A percentile compares a stretch with the other conserved stretches of the same genome.
These are phyloP conservation scores for Bromus sterilis DNA, from an alignment of 176 grass and related monocot genomes.

Conservation along the genomic window DNA sequence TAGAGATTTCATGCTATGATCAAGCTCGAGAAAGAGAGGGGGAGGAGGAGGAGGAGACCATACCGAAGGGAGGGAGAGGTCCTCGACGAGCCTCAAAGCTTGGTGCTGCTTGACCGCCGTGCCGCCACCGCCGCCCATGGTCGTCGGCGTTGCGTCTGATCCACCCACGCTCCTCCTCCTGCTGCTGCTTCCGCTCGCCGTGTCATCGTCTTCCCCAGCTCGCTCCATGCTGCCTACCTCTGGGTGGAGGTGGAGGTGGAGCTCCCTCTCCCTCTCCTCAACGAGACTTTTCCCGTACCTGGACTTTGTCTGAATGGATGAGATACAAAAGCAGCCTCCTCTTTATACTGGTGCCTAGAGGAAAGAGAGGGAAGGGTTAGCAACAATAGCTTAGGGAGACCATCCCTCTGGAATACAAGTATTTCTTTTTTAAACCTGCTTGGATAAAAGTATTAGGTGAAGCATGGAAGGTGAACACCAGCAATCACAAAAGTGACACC, in stretches of 20 bases:
- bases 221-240: constrained; percentile 19
- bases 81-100: constrained; percentile 65
- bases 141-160: constrained; percentile 7
- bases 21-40: not conserved
- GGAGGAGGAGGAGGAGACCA: constrained; percentile 18
- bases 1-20: not conserved
- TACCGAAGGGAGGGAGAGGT: constrained; percentile 84
- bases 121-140: constrained; percentile 21
- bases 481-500: constrained; percentile 10
- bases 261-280: not conserved
- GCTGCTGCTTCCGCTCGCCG: not conserved
- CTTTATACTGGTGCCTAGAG: constrained; percentile 12
- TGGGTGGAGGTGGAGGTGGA: not conserved
- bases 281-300: not conserved
- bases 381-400: constrained; percentile 7
- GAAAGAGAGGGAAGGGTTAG: not conserved
- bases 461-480: constrained; percentile 16
- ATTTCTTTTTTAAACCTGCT: not conserved
- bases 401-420: constrained; percentile 5
- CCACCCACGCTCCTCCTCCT: constrained; percentile 8
- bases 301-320: constrained; percentile 6
- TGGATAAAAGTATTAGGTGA: constrained; percentile 22
- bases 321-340: not conserved
- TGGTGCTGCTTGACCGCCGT: constrained; percentile 40
- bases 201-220: constrained; percentile 26